These are phyloP conservation scores for Phaeotremella skinneri DNA, from an alignment of 768 basidiomycete species.

Conservation along the genomic window DNA sequence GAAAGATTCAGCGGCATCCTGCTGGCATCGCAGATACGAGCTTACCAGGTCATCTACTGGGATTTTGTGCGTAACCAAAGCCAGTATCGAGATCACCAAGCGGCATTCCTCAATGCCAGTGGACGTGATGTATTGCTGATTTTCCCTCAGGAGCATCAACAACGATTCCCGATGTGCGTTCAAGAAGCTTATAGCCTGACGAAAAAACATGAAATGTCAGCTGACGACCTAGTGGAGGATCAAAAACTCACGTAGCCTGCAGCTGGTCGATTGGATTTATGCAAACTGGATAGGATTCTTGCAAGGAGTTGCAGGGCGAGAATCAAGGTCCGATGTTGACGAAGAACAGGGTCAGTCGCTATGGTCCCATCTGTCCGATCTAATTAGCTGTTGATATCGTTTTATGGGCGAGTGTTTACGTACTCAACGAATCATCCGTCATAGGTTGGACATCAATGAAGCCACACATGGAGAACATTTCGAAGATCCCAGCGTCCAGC, in stretches of 20 bases:
- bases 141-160: constrained; percentile 74
- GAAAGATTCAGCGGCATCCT: constrained; percentile 60
- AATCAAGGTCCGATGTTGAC: constrained; percentile 87
- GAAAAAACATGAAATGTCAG: neutral
- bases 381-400: neutral
- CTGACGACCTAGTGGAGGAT: neutral
- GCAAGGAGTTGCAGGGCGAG: constrained; percentile 79
- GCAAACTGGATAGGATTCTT: constrained; percentile 73
- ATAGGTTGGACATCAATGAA: constrained; percentile 80
- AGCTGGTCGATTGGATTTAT: constrained; percentile 45
- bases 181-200: constrained; percentile 78
- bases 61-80: constrained; percentile 66
- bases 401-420: constrained; percentile 15
- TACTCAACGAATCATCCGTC: constrained; percentile 78
- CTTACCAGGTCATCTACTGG: constrained; percentile 75
- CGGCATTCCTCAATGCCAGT: constrained; percentile 74
- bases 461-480: constrained; percentile 75
- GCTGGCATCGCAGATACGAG: constrained; percentile 13
- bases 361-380: constrained; percentile 17
- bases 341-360: constrained; percentile 57
- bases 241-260: constrained; percentile 35
- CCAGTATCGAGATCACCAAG: constrained; percentile 70
- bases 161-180: constrained; percentile 79
- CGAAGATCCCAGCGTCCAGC: constrained; percentile 71
- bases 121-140: constrained; percentile 62